Percentiles rank a stretch among this genome's conserved stretches.
Conservation (phyloP, 1,284 basidiomycete species). For the Grifola frondosa region DNA sequence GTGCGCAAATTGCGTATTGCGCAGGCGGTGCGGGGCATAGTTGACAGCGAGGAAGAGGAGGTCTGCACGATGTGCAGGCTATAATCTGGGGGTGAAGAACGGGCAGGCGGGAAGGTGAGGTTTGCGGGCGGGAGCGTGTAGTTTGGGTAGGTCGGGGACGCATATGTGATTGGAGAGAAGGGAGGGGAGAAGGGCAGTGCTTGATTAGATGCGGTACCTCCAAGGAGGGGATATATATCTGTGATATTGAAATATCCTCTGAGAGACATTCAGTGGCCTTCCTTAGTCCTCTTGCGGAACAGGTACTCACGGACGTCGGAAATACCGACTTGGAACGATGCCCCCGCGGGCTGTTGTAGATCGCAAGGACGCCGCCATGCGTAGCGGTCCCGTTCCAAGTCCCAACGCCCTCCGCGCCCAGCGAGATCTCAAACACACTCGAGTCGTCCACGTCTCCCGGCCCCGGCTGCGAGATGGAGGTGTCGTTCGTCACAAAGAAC, state of each 20-base stretch:
- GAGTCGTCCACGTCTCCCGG: constrained; percentile 37
- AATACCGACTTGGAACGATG: constrained; percentile 56
- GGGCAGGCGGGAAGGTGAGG: constrained; percentile 41
- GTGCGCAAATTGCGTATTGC: constrained; percentile 39
- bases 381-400: constrained; percentile 50
- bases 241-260: too few relatives aligned
- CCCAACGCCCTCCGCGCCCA: constrained; percentile 53
- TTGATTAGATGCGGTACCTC: constrained; percentile 75
- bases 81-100: constrained; percentile 45
- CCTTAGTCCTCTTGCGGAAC: too few relatives aligned
- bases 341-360: constrained; percentile 40
- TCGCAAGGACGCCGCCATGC: constrained; percentile 48
- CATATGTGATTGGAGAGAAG: constrained; percentile 27
- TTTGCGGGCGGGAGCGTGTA: constrained; percentile 73
- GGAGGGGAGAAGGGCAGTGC: constrained; percentile 77
- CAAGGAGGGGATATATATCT: constrained; percentile 56
- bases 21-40: constrained; percentile 61
- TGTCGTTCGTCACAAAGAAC: constrained; percentile 60
- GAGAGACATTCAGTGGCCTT: too few relatives aligned
- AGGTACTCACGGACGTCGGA: constrained; percentile 51
- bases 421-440: constrained; percentile 50
- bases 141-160: constrained; percentile 69
- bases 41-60: constrained; percentile 35
- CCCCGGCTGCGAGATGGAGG: constrained; percentile 40
- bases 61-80: constrained; percentile 57